These are phyloP conservation scores for Nepenthes gracilis DNA, from an alignment of 148 eudicot species.

Conservation along the genomic window DNA sequence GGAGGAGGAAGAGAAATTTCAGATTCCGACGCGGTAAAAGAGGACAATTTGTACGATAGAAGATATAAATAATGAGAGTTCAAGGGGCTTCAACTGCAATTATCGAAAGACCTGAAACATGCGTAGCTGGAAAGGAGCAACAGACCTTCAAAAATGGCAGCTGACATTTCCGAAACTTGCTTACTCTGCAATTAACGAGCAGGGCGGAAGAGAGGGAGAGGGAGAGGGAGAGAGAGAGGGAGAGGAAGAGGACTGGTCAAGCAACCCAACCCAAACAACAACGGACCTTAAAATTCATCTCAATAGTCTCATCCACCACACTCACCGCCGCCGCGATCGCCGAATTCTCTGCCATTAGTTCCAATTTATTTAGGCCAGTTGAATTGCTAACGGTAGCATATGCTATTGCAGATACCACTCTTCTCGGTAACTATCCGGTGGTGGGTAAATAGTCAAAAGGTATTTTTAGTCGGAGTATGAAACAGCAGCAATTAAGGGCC, in stretches of 20 bases:
- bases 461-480: conserved; percentile 32
- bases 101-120: too few species aligned
- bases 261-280: not conserved
- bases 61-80: too few species aligned
- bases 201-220: not conserved
- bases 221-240: not conserved
- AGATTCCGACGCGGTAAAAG: too few species aligned
- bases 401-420: conserved; percentile 1
- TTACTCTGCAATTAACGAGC: not conserved
- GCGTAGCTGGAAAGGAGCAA: too few species aligned
- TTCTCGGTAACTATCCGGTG: conserved; percentile 19
- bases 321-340: not conserved
- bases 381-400: conserved; percentile 3
- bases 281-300: not conserved
- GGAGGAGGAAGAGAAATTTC: too few species aligned
- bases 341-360: not conserved
- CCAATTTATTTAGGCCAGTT: not conserved
- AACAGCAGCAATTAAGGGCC: conserved; percentile 27
- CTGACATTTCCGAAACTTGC: conserved; percentile 2
- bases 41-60: too few species aligned
- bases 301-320: not conserved
- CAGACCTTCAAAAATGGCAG: not conserved
- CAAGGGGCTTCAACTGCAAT: too few species aligned
- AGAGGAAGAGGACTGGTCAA: not conserved
- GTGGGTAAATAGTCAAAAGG: conserved; percentile 8